These are phyloP conservation scores for Anthoceros angustus DNA, from an alignment of 225 moss, liverwort and hornwort species.

Conservation along the genomic window DNA sequence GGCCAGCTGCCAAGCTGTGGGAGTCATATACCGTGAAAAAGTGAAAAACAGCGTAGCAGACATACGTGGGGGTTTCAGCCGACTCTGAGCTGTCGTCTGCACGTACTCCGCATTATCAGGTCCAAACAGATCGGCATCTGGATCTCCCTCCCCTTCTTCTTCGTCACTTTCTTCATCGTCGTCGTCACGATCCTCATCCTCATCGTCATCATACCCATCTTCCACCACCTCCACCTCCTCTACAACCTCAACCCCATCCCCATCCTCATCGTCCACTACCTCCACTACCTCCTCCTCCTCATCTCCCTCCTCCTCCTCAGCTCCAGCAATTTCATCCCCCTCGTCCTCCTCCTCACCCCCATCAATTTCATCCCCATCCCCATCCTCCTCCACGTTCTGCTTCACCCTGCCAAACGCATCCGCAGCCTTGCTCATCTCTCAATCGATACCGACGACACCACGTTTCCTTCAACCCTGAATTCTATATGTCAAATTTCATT, in stretches of 20 bases:
- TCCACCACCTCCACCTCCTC: slow-evolving; percentile 22
- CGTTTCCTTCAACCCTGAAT: no score
- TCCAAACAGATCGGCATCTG: slow-evolving; percentile 2
- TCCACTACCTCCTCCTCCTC: slow-evolving; percentile 28
- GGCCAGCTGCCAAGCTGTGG: slow-evolving; percentile 30
- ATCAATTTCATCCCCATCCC: background rate
- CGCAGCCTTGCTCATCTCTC: background rate
- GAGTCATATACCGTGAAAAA: background rate
- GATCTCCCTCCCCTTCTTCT: background rate
- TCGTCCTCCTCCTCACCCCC: background rate
- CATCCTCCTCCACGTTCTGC: background rate
- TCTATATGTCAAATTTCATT: no score
- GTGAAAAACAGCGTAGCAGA: background rate
- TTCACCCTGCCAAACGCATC: background rate
- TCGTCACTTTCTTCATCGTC: slow-evolving; percentile 8
- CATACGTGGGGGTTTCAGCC: slow-evolving; percentile 52
- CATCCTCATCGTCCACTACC: slow-evolving; percentile 26
- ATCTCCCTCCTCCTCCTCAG: slow-evolving; percentile 19
- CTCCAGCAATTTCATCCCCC: slow-evolving; percentile 16
- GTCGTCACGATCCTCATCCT: slow-evolving; percentile 65
- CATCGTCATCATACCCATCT: slow-evolving; percentile 32
- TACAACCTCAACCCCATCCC: slow-evolving; percentile 40
- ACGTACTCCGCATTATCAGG: slow-evolving; percentile 32
- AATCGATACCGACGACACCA: no score
- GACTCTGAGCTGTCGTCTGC: slow-evolving; percentile 51